Percentiles rank a stretch among this genome's conserved stretches.
Conservation (phyloP, 2,329 filamentous ascomycete genomes). For the Onygenales sp. region DNA sequence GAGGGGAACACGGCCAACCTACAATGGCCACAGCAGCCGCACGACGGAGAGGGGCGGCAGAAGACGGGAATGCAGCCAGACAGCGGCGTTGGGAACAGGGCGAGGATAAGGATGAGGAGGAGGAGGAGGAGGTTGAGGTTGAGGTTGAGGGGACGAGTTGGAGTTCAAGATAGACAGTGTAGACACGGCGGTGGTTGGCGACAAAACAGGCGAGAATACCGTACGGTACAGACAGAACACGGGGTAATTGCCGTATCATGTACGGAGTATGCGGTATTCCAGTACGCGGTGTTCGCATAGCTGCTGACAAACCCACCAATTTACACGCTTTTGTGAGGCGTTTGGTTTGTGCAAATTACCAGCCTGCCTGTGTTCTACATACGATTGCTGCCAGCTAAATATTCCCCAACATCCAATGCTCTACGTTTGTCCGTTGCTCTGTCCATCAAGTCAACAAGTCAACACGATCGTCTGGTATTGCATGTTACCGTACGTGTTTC, state of each 20-base stretch:
- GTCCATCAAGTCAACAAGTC: too few species aligned
- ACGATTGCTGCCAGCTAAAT: too few species aligned
- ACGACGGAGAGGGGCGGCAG: background rate
- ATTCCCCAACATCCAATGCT: too few species aligned
- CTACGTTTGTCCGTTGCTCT: too few species aligned
- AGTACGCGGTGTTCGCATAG: too few species aligned
- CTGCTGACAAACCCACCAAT: background rate
- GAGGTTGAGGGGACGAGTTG: background rate
- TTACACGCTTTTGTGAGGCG: too few species aligned
- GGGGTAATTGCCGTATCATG: background rate
- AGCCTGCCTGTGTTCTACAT: too few species aligned
- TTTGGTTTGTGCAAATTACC: too few species aligned
- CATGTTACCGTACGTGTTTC: too few species aligned
- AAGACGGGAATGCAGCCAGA: too few species aligned
- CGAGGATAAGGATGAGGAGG: background rate
- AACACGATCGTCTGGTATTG: too few species aligned
- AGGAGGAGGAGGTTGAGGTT: background rate
- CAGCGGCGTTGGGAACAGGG: background rate
- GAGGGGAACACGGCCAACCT: background rate
- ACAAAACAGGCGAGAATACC: background rate
- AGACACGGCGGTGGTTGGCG: background rate
- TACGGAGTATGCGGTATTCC: too few species aligned
- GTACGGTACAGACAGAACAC: background rate
- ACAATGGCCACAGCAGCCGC: background rate
- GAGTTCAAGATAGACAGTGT: background rate